Evolutionary conservation across 148 eudicot species (phyloP).

Genomic region (Dianthus caryophyllus): DNA sequence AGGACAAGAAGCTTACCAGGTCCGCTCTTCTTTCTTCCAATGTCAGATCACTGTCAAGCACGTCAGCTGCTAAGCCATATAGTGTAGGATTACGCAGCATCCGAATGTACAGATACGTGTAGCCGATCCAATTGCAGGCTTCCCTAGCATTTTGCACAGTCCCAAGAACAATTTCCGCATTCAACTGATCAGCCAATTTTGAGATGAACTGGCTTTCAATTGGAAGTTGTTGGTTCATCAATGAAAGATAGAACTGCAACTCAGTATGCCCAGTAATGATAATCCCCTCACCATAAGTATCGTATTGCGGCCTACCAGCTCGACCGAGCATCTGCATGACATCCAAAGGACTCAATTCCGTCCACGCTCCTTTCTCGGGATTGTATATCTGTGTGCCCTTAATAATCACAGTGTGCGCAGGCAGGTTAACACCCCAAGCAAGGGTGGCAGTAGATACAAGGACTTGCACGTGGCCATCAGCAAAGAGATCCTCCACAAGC

Average conservation of each 20-base stretch:
- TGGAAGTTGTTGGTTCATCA: conserved; percentile 81
- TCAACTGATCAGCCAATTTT: conserved; percentile 80
- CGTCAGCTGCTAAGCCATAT: conserved; percentile 69
- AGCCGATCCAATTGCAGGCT: conserved; percentile 79
- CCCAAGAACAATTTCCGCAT: conserved; percentile 95
- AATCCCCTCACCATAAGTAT: conserved; percentile 72
- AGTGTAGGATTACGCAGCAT: conserved; percentile 73
- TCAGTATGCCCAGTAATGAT: conserved; percentile 71
- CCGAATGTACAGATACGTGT: conserved; percentile 79
- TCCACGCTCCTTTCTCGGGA: conserved; percentile 83
- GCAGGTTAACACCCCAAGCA: conserved; percentile 80
- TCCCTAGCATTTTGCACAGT: conserved; percentile 93
- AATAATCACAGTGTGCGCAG: conserved; percentile 72
- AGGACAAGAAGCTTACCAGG: conserved; percentile 46
- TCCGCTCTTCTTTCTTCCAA: conserved; percentile 85
- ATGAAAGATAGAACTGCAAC: conserved; percentile 60
- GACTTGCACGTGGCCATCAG: conserved; percentile 64
- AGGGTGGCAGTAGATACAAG: conserved; percentile 78
- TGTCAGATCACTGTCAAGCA: conserved; percentile 34
- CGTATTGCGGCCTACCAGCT: conserved; percentile 82
- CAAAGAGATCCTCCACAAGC: conserved; percentile 67
- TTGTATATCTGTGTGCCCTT: conserved; percentile 80
- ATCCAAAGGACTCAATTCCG: conserved; percentile 74
- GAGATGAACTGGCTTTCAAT: conserved; percentile 75
- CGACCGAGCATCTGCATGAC: conserved; percentile 90